phyloP scores from a whole-genome alignment of 768 basidiomycete genomes.

The Termitomyces sp. region DNA sequence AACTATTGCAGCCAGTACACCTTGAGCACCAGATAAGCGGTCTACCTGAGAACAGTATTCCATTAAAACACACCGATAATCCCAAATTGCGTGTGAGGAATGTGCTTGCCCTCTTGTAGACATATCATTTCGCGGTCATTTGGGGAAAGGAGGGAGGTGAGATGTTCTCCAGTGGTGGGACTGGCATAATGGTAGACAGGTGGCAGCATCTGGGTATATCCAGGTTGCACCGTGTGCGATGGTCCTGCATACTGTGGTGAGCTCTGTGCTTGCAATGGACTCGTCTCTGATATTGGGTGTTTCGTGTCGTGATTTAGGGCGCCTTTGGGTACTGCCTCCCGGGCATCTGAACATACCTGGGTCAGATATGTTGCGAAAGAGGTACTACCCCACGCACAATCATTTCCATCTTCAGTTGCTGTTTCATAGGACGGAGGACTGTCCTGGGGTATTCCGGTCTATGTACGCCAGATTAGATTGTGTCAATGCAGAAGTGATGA shows the following conservation, averaged over 20 bases:
- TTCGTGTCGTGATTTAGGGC: slow-evolving; percentile 6
- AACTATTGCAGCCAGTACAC: slow-evolving; percentile 73
- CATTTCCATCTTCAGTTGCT: slow-evolving; percentile 21
- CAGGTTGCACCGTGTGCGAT: slow-evolving; percentile 14
- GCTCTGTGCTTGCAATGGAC: not conserved
- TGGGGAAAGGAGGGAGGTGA: slow-evolving; percentile 66
- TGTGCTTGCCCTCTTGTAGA: slow-evolving; percentile 70
- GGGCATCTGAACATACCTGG: not conserved
- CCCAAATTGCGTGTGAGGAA: slow-evolving; percentile 58
- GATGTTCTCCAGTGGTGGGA: slow-evolving; percentile 48
- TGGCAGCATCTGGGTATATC: slow-evolving; percentile 23
- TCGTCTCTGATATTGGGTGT: slow-evolving; percentile 1
- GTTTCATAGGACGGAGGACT: slow-evolving; percentile 48
- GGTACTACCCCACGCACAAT: slow-evolving; percentile 18
- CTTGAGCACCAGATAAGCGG: slow-evolving; percentile 33
- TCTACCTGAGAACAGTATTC: not conserved
- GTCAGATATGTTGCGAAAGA: not conserved
- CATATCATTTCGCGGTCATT: slow-evolving; percentile 83
- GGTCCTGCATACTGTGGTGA: slow-evolving; percentile 14
- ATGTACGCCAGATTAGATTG: slow-evolving; percentile 1
- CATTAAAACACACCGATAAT: slow-evolving; percentile 49
- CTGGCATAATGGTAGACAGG: slow-evolving; percentile 66
- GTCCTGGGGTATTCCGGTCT: slow-evolving; percentile 23
- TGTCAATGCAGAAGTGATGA: not conserved
- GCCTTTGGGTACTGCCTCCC: slow-evolving; percentile 1